Percentiles rank a stretch among this genome's conserved stretches.
Conservation (phyloP, 1,284 basidiomycete genomes). For the Albatrellus sp. region DNA sequence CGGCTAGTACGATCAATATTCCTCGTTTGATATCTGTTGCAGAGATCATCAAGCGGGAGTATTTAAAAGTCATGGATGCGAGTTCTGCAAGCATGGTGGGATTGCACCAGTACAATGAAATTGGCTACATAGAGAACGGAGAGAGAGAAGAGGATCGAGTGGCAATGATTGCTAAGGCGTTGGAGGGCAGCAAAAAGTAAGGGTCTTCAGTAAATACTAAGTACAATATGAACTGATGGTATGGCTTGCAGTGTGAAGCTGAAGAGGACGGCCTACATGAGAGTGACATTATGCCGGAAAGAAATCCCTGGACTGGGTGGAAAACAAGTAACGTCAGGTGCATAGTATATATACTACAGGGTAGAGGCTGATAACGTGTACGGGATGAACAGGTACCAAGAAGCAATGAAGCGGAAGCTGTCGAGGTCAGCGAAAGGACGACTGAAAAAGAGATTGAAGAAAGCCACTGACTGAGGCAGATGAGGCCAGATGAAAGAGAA, state of each 20-base stretch:
- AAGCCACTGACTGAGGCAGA: background rate
- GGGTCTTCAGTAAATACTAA: constrained; percentile 16
- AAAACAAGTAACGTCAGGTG: constrained; percentile 39
- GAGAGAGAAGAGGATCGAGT: constrained; percentile 10
- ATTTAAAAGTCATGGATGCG: constrained; percentile 35
- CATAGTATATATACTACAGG: background rate
- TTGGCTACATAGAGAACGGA: constrained; percentile 37
- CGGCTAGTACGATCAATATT: constrained; percentile 16
- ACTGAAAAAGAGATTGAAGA: constrained; percentile 33
- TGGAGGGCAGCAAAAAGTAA: constrained; percentile 47
- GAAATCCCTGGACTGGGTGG: constrained; percentile 32
- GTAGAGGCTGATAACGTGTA: background rate
- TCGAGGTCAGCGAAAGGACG: constrained; percentile 48
- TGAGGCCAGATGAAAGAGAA: background rate
- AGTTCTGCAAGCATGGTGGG: constrained; percentile 30
- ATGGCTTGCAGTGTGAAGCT: constrained; percentile 37
- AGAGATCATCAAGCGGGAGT: constrained; percentile 79
- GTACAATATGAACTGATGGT: background rate
- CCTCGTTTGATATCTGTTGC: constrained; percentile 66
- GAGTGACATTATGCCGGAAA: constrained; percentile 49
- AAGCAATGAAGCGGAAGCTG: constrained; percentile 35
- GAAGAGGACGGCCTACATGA: constrained; percentile 62
- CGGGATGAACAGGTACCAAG: constrained; percentile 45
- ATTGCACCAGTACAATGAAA: constrained; percentile 73
- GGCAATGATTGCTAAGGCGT: constrained; percentile 23